Evolutionary conservation across 257 asterid species (phyloP), one percentile per base, ranked within the genome.

Genomic region (Salvia rosmarinus): DNA sequence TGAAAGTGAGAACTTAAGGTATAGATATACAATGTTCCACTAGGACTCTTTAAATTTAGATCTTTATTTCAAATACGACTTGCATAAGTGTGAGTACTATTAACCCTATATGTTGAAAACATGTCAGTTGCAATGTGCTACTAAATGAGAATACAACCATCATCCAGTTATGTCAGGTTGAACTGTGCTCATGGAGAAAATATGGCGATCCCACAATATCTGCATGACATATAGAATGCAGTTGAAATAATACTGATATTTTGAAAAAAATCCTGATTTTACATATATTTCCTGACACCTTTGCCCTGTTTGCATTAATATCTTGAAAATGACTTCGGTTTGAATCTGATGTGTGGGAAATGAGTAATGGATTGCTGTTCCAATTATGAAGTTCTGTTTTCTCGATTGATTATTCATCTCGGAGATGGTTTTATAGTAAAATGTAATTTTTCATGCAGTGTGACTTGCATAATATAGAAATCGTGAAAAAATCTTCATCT

Each of bases 131-230:
- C 71, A 0, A 1, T 30, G 11, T 34, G 30, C 37, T 34, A n/a
- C 39, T 1, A 35, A 13, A 2, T 46, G 55, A 50, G 13, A 11
- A 20, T 16, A 23, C 25, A 55, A 55, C 17, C 40, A 20, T n/a
- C 14, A 32, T 17, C 72, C 61, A 47, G 72, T 32, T 11, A 49
- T 11, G 19, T 34, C 20, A n/a, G 49, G 6, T 61, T 56, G 43
- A 62, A 61, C 37, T 49, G 40, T 71, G 63, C 47, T 17, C 19
- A 25, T 44, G 32, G 39, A 32, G 62, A 46, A 56, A 47, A 58
- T 72, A 19, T 72, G 70, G 37, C 11, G 42, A 54, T 64, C 30
- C 60, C 20, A 32, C 20, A 56, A 54, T 71, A n/a, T n/a, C n/a
- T n/a, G n/a, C n/a, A n/a, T n/a, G n/a, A n/a, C n/a, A n/a, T n/a